These are phyloP conservation scores for Mitosporidium daphniae DNA, from an alignment of 371 early-diverging fungal species.

Conservation along the genomic window DNA sequence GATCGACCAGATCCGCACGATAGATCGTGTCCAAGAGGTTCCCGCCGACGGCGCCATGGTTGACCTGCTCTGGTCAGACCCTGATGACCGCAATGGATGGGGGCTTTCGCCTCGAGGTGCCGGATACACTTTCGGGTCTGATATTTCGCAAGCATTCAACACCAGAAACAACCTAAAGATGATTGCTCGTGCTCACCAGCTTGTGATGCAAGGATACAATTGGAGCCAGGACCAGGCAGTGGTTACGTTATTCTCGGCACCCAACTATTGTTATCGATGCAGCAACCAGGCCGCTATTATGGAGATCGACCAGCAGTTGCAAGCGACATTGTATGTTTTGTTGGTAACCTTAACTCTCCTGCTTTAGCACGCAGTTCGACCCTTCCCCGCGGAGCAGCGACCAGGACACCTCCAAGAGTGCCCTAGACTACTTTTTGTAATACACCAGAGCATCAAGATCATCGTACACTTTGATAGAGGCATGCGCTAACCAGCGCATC, in stretches of 20 bases:
- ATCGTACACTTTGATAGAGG: too few relatives aligned
- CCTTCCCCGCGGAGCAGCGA: slow-evolving; percentile 88
- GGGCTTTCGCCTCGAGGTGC: slow-evolving; percentile 92
- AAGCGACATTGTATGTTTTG: slow-evolving; percentile 25
- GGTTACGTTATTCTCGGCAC: slow-evolving; percentile 95
- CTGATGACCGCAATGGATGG: slow-evolving; percentile 90
- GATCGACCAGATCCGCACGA: slow-evolving; percentile 70
- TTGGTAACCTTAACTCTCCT: background rate
- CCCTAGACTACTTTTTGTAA: slow-evolving; percentile 94
- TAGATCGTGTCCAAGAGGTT: slow-evolving; percentile 87
- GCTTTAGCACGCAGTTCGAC: slow-evolving; percentile 60
- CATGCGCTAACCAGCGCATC: too few relatives aligned
- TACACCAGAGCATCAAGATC: background rate
- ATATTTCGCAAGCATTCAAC: slow-evolving; percentile 67
- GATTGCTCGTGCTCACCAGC: slow-evolving; percentile 93
- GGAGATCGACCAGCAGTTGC: slow-evolving; percentile 63
- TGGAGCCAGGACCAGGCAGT: slow-evolving; percentile 88
- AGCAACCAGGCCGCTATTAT: slow-evolving; percentile 93
- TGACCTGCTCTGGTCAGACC: slow-evolving; percentile 96
- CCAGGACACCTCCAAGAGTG: slow-evolving; percentile 74
- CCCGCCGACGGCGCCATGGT: slow-evolving; percentile 71
- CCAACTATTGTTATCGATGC: slow-evolving; percentile 97
- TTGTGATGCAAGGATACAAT: slow-evolving; percentile 96
- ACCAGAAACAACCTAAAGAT: slow-evolving; percentile 77
- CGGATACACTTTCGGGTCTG: slow-evolving; percentile 86